phyloP scores from a whole-genome alignment of 306 rosid species.

The Hylodesmum podocarpum region DNA sequence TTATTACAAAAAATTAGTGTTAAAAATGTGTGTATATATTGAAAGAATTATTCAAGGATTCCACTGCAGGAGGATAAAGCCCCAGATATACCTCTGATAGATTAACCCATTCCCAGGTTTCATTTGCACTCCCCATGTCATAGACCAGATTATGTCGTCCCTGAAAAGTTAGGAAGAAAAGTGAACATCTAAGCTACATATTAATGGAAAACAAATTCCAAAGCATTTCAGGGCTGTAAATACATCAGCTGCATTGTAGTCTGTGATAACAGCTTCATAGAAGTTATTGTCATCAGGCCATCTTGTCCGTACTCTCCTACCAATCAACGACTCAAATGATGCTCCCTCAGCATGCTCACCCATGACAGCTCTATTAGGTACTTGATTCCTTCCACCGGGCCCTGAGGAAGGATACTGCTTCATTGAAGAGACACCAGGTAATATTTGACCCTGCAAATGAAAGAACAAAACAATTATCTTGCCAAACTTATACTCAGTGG shows the following conservation, averaged over 20 bases:
- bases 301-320: constrained; percentile 85
- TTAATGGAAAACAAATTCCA: constrained; percentile 17
- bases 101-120: constrained; percentile 96
- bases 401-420: constrained; percentile 74
- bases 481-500: not conserved
- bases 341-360: constrained; percentile 66
- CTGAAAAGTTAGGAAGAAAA: constrained; percentile 44
- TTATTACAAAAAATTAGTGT: not conserved
- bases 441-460: constrained; percentile 44
- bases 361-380: constrained; percentile 56
- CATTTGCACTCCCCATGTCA: constrained; percentile 67
- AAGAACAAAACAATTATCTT: constrained; percentile 20
- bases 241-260: constrained; percentile 73
- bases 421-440: constrained; percentile 65
- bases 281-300: constrained; percentile 98
- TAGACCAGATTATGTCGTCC: constrained; percentile 86
- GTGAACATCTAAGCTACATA: constrained; percentile 14
- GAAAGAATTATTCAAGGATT: constrained; percentile 15
- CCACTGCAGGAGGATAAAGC: constrained; percentile 17
- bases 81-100: constrained; percentile 74
- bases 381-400: constrained; percentile 74
- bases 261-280: constrained; percentile 91
- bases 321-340: constrained; percentile 59
- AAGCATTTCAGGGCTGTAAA: constrained; percentile 14
- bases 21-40: not conserved